Evolutionary conservation across 75 land plant genomes (phyloP).

Genomic region (Pinus albicaulis): DNA sequence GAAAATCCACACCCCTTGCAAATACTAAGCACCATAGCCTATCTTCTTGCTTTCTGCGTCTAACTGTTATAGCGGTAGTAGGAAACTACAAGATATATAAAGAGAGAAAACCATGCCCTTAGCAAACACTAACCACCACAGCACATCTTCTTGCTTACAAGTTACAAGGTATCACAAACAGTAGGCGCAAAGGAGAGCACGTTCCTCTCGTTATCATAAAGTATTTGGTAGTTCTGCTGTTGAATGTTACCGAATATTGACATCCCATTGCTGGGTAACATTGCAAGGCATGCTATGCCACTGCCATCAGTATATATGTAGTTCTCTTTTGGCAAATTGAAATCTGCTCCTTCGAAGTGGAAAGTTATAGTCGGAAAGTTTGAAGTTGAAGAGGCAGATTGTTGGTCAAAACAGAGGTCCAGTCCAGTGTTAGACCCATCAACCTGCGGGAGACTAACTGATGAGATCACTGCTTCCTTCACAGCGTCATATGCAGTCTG

Average conservation of each 20-base stretch:
- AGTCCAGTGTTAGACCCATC: conserved; percentile 18
- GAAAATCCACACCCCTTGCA: too few relatives aligned
- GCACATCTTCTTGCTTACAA: too few relatives aligned
- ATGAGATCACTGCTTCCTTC: conserved; percentile 12
- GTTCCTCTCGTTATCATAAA: conserved; percentile 6
- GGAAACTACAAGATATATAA: too few relatives aligned
- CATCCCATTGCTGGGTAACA: conserved; percentile 8
- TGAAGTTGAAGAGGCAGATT: not conserved
- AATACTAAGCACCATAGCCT: too few relatives aligned
- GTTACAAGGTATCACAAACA: not conserved
- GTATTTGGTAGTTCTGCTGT: conserved; percentile 27
- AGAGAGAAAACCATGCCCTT: too few relatives aligned
- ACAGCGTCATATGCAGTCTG: conserved; percentile 10
- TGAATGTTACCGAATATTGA: conserved; percentile 37
- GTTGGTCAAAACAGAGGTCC: conserved; percentile 25
- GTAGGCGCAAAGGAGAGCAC: conserved; percentile 1
- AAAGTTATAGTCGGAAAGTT: conserved; percentile 19
- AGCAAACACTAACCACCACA: too few relatives aligned
- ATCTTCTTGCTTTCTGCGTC: too few relatives aligned
- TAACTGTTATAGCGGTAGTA: too few relatives aligned
- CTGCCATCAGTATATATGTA: conserved; percentile 17
- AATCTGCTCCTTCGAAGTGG: conserved; percentile 20
- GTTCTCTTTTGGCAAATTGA: conserved; percentile 16
- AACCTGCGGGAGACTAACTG: not conserved
- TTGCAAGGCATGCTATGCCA: conserved; percentile 20